Percentiles rank a stretch among this genome's conserved stretches.
Conservation (phyloP, 805 yeast species). For the Alloascoidea hylecoeti region DNA sequence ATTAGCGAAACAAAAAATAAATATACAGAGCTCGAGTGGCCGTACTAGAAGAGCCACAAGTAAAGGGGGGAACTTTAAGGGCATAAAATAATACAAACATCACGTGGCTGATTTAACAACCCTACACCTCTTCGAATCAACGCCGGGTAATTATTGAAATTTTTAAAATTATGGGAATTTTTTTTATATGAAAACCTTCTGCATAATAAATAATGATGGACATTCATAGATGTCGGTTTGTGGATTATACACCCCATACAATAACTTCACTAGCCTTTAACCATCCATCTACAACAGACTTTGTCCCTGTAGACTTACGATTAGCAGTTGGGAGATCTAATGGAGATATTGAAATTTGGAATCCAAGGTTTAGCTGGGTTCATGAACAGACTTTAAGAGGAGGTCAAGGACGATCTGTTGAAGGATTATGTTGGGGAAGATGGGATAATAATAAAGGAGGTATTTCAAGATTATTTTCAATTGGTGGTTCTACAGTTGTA, state of each 20-base stretch:
- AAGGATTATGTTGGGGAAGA: conserved; percentile 77
- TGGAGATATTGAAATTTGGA: conserved; percentile 95
- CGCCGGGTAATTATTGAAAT: no score
- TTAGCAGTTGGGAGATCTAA: conserved; percentile 87
- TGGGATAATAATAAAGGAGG: conserved; percentile 16
- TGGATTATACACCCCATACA: conserved; percentile 75
- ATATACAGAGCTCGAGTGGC: no score
- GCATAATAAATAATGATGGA: no score
- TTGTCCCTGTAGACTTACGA: conserved; percentile 44
- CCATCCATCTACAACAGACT: conserved; percentile 32
- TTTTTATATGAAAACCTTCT: no score
- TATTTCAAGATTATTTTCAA: conserved; percentile 65
- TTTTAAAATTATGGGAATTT: no score
- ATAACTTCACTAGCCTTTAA: conserved; percentile 76
- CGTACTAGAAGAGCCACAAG: no score
- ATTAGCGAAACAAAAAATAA: no score
- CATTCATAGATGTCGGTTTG: conserved; percentile 84
- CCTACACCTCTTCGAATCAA: no score
- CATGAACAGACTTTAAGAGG: conserved; percentile 67
- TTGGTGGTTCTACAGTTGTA: conserved; percentile 83
- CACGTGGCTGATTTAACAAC: no score
- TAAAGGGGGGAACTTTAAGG: no score
- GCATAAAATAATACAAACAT: no score
- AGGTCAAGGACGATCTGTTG: conserved; percentile 72
- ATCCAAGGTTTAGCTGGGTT: conserved; percentile 65